Evolutionary conservation across 768 basidiomycete genomes (phyloP).

Genomic region (Leucosporidium yakuticum): DNA sequence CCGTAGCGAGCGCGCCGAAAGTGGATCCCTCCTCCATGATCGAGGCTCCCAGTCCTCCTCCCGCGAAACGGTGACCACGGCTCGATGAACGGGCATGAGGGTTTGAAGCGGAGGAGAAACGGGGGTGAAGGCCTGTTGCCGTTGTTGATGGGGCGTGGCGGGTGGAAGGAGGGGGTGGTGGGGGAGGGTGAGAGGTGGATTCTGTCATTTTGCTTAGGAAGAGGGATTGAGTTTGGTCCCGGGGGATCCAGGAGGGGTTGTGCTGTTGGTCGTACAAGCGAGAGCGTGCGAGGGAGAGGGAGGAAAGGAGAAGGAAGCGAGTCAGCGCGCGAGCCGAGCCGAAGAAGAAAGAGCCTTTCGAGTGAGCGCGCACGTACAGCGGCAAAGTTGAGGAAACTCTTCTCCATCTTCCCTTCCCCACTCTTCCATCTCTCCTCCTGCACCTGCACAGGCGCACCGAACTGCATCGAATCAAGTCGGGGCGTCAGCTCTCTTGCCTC

Average conservation of each 20-base stretch:
- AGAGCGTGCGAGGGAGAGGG: no score
- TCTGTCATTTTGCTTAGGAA: conserved; percentile 71
- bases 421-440: conserved; percentile 54
- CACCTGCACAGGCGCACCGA: conserved; percentile 66
- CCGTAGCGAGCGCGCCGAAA: no score
- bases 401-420: conserved; percentile 98
- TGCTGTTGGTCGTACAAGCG: background rate
- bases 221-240: conserved; percentile 81
- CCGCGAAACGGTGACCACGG: no score
- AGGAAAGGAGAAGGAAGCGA: background rate
- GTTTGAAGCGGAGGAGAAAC: no score
- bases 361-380: conserved; percentile 42
- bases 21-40: no score
- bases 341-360: no score
- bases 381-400: conserved; percentile 92
- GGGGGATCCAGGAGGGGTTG: conserved; percentile 81
- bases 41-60: no score
- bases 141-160: no score
- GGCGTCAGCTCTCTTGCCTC: background rate
- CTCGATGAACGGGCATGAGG: no score
- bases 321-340: background rate
- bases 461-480: conserved; percentile 47
- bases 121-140: no score
- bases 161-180: no score
- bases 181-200: background rate